phyloP scores from a whole-genome alignment of 2,329 filamentous ascomycete species.

The Lachnellula cervina region DNA sequence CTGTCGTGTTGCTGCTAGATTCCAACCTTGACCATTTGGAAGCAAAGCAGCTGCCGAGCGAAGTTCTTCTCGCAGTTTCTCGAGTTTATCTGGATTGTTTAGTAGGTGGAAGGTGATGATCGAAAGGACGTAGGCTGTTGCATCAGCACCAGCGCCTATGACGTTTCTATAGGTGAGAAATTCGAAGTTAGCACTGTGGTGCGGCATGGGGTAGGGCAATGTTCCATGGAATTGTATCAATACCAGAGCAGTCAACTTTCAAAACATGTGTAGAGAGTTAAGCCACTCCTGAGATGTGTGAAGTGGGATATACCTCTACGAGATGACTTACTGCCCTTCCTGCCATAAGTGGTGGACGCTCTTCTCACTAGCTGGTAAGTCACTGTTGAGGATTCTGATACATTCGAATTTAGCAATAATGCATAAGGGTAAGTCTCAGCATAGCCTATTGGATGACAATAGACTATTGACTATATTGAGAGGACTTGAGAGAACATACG shows the following conservation, averaged over 20 bases:
- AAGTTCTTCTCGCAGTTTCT: constrained; percentile 17
- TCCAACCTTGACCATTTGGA: not conserved
- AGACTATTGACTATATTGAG: too few species aligned
- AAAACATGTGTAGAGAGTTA: too few species aligned
- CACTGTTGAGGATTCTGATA: constrained; percentile 6
- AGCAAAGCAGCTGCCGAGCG: not conserved
- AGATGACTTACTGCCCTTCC: constrained; percentile 10
- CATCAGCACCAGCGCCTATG: constrained; percentile 20
- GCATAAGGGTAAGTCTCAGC: too few species aligned
- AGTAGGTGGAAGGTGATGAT: constrained; percentile 17
- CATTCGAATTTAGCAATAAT: too few species aligned
- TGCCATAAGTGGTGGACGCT: constrained; percentile 12
- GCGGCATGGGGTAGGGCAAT: too few species aligned
- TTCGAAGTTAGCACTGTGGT: too few species aligned
- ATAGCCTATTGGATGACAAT: too few species aligned
- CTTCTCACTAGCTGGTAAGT: constrained; percentile 17
- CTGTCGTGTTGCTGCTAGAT: constrained; percentile 20
- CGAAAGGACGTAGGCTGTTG: constrained; percentile 13
- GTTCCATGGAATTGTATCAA: too few species aligned
- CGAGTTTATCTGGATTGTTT: constrained; percentile 11
- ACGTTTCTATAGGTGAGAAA: not conserved
- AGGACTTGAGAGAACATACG: not conserved
- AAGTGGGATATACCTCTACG: too few species aligned
- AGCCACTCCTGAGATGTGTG: too few species aligned
- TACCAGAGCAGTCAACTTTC: too few species aligned